Base-by-base conservation (phyloP, 345 rosid genomes). In the Citrus glauca region DNA sequence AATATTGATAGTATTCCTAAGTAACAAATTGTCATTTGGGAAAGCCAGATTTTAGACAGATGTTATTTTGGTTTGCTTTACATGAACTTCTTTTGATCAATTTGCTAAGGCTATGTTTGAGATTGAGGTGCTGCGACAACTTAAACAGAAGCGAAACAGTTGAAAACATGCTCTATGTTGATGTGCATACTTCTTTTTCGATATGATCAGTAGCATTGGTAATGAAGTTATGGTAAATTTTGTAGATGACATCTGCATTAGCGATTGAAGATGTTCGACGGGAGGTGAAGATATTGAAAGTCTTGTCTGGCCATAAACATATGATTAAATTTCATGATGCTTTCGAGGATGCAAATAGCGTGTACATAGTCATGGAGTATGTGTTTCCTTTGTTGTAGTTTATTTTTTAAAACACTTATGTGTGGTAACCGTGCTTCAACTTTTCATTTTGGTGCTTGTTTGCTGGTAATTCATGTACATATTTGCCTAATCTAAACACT, bases 321-420 rank as follows among this genome's bases (percentile, higher is more conserved):
- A 91, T 91, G 84, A 87, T 94, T 87, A 87, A 89, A 69, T 90
- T 90, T 85, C 86, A 88, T 81, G 98, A 93, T 87, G 97, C 87
- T n/a, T 94, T 85, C 72, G 99, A 96, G 80, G 98, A 94, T 85
- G 83, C 83, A 7, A 91, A 83, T 75, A 87, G 87, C 60, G 93
- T 96, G 75, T 96, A 90, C 90, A 84, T 94, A 56, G 95, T 91
- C 66, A 92, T 92, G 98, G 98, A 96, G 99, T 94, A 92, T 25
- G 97, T 88, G 63, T 81, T n/a, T 71, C 32, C 72, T 69, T 45
- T 79, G 40, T 35, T 48, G 76, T 33, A n/a, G n/a, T 74, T 70
- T 32, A 24, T 56, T 69, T 72, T 72, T 71, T 13, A 22, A 27
- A 42, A 37, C 17, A 61, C 53, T 71, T 24, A 32, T 63, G 70